Evolutionary conservation across 306 rosid genomes (phyloP).

Genomic region (Vachellia collinsii): DNA sequence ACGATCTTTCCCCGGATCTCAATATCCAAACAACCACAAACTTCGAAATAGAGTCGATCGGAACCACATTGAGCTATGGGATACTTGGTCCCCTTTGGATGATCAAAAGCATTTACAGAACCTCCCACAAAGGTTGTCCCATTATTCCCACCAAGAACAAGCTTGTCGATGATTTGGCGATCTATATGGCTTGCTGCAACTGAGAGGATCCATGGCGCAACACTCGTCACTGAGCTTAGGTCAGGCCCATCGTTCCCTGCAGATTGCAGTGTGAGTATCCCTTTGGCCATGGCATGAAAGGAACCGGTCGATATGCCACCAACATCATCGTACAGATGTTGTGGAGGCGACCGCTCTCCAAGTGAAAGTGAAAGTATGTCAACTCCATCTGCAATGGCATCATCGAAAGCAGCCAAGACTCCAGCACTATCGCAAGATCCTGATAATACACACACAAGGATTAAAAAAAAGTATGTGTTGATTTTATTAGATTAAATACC

Average conservation of each 20-base stretch:
- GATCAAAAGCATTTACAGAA: conserved; percentile 7
- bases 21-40: background rate
- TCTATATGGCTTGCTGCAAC: conserved; percentile 52
- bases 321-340: conserved; percentile 2
- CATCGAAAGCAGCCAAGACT: conserved; percentile 1
- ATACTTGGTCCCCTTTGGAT: conserved; percentile 20
- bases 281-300: conserved; percentile 51
- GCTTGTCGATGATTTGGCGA: conserved; percentile 33
- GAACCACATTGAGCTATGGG: conserved; percentile 22
- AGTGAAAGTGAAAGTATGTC: background rate
- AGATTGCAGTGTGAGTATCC: conserved; percentile 40
- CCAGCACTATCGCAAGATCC: background rate
- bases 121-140: conserved; percentile 37
- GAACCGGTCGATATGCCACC: conserved; percentile 36
- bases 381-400: background rate
- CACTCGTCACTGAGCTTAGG: background rate
- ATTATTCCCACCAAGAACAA: conserved; percentile 42
- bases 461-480: no score
- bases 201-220: conserved; percentile 37
- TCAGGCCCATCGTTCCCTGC: conserved; percentile 42
- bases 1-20: conserved; percentile 46
- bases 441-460: no score
- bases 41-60: no score
- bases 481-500: no score
- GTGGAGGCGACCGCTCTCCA: background rate